Conservation (phyloP, 176 grass and related monocot species). For the Avena sativa region DNA sequence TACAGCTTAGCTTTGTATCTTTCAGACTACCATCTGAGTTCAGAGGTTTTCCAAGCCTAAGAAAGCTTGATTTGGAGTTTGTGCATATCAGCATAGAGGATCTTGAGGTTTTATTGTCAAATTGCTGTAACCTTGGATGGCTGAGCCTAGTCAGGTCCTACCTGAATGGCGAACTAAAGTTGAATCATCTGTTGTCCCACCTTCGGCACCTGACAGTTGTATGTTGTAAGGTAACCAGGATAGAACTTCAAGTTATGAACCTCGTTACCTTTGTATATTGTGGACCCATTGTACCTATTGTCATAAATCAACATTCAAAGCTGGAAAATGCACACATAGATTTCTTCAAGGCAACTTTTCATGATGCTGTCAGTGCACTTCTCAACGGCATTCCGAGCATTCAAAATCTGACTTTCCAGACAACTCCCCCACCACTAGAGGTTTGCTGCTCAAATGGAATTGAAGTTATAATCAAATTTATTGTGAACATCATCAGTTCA, state of each 20-base stretch:
- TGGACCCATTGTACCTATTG: not conserved
- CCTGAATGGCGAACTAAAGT: not conserved
- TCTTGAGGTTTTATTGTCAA: not conserved
- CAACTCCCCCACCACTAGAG: not conserved
- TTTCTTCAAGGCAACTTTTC: not conserved
- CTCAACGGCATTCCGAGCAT: not conserved
- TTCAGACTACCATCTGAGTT: not conserved
- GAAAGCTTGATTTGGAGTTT: not conserved
- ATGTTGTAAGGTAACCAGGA: not conserved
- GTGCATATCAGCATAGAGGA: not conserved
- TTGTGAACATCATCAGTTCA: too few relatives aligned
- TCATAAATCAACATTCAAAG: not conserved
- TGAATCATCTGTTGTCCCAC: not conserved
- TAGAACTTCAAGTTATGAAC: not conserved
- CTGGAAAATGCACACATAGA: not conserved
- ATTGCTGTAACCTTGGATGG: not conserved
- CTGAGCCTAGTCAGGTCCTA: too few relatives aligned
- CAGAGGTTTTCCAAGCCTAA: not conserved
- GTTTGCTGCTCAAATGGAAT: not conserved
- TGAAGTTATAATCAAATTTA: not conserved
- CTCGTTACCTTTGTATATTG: not conserved
- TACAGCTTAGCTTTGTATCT: constrained; percentile 2
- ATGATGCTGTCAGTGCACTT: not conserved
- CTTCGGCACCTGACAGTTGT: not conserved
- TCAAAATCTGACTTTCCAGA: not conserved